Percentiles rank a stretch among this genome's conserved stretches.
Evolutionary conservation across 176 grass and related monocot genomes (phyloP).

Genomic region (Microstegium vimineum): DNA sequence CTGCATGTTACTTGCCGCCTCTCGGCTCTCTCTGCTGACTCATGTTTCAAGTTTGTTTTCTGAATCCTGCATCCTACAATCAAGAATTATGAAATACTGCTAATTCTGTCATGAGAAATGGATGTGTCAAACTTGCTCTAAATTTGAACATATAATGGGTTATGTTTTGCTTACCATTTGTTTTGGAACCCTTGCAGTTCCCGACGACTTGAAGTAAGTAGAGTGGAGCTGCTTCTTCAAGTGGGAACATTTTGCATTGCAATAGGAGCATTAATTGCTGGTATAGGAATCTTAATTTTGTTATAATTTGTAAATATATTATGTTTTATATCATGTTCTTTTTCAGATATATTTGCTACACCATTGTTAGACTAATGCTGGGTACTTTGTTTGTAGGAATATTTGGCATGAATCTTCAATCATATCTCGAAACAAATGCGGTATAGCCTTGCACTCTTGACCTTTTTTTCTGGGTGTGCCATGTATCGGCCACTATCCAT

Average conservation of each 20-base stretch:
- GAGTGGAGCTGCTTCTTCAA: conserved; percentile 94
- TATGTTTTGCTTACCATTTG: neutral
- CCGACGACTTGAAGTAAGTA: conserved; percentile 87
- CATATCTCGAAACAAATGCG: conserved; percentile 74
- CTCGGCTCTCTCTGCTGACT: neutral
- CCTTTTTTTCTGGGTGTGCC: conserved; percentile 22
- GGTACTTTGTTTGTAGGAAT: conserved; percentile 53
- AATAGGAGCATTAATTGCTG: conserved; percentile 89
- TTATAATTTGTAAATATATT: neutral
- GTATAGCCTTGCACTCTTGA: conserved; percentile 40
- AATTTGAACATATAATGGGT: neutral
- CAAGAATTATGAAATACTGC: neutral
- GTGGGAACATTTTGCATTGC: conserved; percentile 93
- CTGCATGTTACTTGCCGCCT: neutral
- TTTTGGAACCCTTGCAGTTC: conserved; percentile 59
- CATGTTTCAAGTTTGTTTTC: neutral
- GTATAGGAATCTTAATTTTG: conserved; percentile 40
- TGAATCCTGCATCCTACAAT: neutral
- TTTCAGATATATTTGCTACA: neutral
- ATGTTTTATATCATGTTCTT: neutral
- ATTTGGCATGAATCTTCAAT: conserved; percentile 96
- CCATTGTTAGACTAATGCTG: neutral
- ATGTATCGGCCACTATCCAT: neutral
- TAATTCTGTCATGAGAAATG: neutral
- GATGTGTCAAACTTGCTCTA: neutral